Conservation (phyloP, 2,329 filamentous ascomycete genomes). For the Microcera coccophila region DNA sequence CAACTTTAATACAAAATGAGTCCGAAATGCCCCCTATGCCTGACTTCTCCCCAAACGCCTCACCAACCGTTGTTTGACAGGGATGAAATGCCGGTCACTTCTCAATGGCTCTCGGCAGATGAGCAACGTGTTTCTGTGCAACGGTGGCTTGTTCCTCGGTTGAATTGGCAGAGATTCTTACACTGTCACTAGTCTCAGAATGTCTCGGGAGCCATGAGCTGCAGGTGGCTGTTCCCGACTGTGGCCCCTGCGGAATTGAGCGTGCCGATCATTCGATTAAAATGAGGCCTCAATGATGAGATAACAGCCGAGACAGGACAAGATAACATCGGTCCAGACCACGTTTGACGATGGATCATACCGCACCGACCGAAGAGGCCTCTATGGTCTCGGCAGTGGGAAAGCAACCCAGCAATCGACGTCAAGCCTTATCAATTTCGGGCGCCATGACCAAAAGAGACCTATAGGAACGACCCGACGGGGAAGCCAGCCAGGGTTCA, state of each 20-base stretch:
- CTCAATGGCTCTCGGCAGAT: background rate
- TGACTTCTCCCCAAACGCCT: too few species aligned
- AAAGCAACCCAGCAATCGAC: background rate
- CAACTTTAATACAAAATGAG: too few species aligned
- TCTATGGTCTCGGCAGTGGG: background rate
- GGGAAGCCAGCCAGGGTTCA: slow-evolving; percentile 2
- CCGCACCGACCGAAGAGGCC: background rate
- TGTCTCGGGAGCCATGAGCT: background rate
- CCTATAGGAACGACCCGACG: background rate
- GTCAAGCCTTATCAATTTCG: background rate
- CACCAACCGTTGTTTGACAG: too few species aligned
- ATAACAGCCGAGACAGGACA: slow-evolving; percentile 4
- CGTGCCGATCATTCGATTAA: background rate
- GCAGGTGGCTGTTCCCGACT: background rate
- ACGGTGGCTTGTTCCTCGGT: background rate
- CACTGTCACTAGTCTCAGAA: background rate
- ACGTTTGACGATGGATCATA: background rate
- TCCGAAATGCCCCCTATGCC: too few species aligned
- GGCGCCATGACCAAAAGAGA: background rate
- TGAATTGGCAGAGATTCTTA: background rate
- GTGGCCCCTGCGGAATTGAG: background rate
- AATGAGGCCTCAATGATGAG: background rate
- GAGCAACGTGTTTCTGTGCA: background rate
- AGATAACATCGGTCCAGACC: background rate
- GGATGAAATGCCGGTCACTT: background rate